Base-by-base conservation (phyloP, 305 asterid species). In the Caryopteris hybrid region DNA sequence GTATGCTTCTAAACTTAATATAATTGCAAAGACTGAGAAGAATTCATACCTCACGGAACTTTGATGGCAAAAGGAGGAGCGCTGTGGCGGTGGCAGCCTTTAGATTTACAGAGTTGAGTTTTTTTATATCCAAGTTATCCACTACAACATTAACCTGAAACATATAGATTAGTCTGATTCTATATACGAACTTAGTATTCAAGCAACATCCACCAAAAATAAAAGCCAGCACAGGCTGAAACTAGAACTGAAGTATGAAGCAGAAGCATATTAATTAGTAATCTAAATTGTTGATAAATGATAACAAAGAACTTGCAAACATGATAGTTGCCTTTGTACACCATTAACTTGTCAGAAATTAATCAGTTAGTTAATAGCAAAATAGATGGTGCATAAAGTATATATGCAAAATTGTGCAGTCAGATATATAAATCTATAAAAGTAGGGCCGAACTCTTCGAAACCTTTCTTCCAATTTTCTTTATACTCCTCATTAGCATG, bases 41-140 rank as follows among this genome's bases (percentile, higher is more conserved):
- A 68, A 70, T 22, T 59, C 80, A 53, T 72, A 85, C 97, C 91
- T 90, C 95, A 11, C 81, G 75, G 76, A 86, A 85, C 52, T 81
- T 78, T 59, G 96, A 83, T 51, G 98, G 98, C 85, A 88, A 77
- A 78, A 86, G 87, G 64, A 92, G 92, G 58, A 90, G 89, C 76
- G 98, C 97, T 41, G 95, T 90, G 57, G 94, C 71, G 11, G 84
- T 71, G 59, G 88, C 92, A 64, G 95, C 91, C 81, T 80, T 85
- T 74, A 86, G 72, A 75, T 92, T 92, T 39, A 78, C 79, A 34
- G 78, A 61, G 84, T 90, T 93, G 61, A 84, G 78, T 68, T 80
- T 77, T 71, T 71, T 74, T 9, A 92, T 62, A 53, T 81, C 78
- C 85, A 72, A 58, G 64, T 76, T 75, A 76, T 92, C 96, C 80